Evolutionary conservation across 2,329 filamentous ascomycete species (phyloP), one percentile per base, ranked within the genome.

Genomic region (Balansia obtecta): DNA sequence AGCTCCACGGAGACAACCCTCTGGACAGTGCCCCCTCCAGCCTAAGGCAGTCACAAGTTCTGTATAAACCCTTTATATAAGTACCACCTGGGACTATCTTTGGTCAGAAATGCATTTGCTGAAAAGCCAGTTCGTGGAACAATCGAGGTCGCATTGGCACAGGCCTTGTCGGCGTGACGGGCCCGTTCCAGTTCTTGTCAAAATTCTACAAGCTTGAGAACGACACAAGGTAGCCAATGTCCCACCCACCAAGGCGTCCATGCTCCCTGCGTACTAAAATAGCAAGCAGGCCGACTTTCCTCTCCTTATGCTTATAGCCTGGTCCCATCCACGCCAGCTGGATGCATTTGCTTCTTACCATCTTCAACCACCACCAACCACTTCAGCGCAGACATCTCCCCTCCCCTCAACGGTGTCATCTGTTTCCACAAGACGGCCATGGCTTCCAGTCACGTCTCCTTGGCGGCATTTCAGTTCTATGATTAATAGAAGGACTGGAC

Each of bases 231-330:
- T 76, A 60, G n/a, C 16, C 40, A 42, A 4, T 13, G 9, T 22
- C 34, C 34, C 34, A 37, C 15, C 33, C 33, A 11, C 15, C 34
- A 37, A 12, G 15, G 11, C 3, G 33, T 34, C 27, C 22, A 15
- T 37, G 7, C 20, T 20, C 12, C 27, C 8, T 30, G 38, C 11
- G 20, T 30, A 7, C 44, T 33, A 4, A 33, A 37, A 37, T 3
- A 10, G 11, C 11, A 37, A 34, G 15, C 7, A 77, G 69, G 72
- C 81, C 47, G 68, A 76, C 18, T 85, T 83, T 83, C 60, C 67
- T 85, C n/a, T 73, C 77, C 1, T 77, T 84, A 84, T 84, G 79
- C 1, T 77, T 84, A 84, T 84, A 78, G 78, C 81, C 2, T 85
- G 80, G 80, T 74, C 77, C 83, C 37, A 80, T 84, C 48, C 80